Percentiles rank a stretch among this genome's conserved stretches.
These are phyloP conservation scores for Ustilago xerochloae DNA, from an alignment of 1,284 basidiomycete genomes.

Conservation along the genomic window DNA sequence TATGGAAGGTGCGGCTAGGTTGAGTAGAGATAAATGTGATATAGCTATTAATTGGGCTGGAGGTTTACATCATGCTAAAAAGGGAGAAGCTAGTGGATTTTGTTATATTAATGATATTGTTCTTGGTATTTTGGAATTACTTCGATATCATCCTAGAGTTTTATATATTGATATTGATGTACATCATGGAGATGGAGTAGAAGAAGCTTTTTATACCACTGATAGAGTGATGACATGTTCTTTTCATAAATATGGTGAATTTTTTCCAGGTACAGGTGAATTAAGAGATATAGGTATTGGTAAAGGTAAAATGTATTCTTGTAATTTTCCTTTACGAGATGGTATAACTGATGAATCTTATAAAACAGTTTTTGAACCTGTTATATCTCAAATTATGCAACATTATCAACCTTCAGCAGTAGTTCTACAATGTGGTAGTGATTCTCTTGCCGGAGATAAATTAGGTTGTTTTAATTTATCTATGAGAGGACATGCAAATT, in stretches of 20 bases:
- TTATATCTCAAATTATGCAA: slow-evolving; percentile 94
- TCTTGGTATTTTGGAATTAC: slow-evolving; percentile 91
- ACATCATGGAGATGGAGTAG: slow-evolving; percentile 98
- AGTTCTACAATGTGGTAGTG: slow-evolving; percentile 97
- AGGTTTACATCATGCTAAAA: slow-evolving; percentile 97
- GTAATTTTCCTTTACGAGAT: slow-evolving; percentile 95
- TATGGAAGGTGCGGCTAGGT: slow-evolving; percentile 97
- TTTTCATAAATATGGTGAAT: slow-evolving; percentile 99
- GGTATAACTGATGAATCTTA: slow-evolving; percentile 97
- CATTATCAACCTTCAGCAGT: slow-evolving; percentile 94
- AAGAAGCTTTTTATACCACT: slow-evolving; percentile 99
- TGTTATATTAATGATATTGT: slow-evolving; percentile 99
- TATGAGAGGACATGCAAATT: slow-evolving; percentile 97
- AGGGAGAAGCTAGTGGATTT: slow-evolving; percentile 97
- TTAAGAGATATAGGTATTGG: slow-evolving; percentile 91
- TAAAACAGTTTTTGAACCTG: slow-evolving; percentile 93
- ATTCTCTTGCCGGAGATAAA: slow-evolving; percentile 95
- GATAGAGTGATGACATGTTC: slow-evolving; percentile 98
- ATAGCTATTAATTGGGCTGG: slow-evolving; percentile 99
- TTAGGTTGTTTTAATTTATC: slow-evolving; percentile 96
- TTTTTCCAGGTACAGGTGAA: slow-evolving; percentile 98
- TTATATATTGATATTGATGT: slow-evolving; percentile 99
- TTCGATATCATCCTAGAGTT: slow-evolving; percentile 92
- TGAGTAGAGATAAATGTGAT: slow-evolving; percentile 96
- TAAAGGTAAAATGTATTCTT: slow-evolving; percentile 78